Base-by-base conservation (phyloP, 805 yeast species). In the Myxozyma neotropica region DNA sequence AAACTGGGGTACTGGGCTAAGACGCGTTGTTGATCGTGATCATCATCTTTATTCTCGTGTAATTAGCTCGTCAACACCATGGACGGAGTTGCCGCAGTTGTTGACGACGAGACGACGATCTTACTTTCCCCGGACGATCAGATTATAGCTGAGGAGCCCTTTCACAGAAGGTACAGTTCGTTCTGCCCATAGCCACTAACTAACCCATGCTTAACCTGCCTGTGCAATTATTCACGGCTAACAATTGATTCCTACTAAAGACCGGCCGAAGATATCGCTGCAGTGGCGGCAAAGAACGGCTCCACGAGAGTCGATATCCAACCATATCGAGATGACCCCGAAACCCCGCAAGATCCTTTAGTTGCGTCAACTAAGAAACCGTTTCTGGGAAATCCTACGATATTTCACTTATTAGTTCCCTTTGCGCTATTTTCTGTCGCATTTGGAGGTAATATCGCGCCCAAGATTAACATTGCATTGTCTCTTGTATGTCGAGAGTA, bases 371-470 rank as follows among this genome's bases (percentile, higher is more conserved):
- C 51, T 4, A 17, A 15, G 15, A 17, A 17, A n/a, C 23, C 51
- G 3, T 17, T 51, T n/a, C 24, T 47, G 19, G 51, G 21, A 31
- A 38, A 39, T 5, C 58, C 61, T 1, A 47, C 44, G 15, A 26
- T 59, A 2, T 52, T 36, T 51, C 44, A 43, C 13, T 50, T 59
- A 13, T 55, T 59, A 12, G 21, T 42, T 6, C 60, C 60, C 7
- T 59, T 55, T 29, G 39, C 44, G 7, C 33, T 59, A 17, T 59
- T 54, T 35, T 8, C 64, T 13, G 15, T 56, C 15, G 60, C 60
- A 1, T 56, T 59, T 29, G 64, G 64, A 8, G 64, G 64, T 7
- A 59, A 52, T 33, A 33, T 59, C n/a, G 53, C 60, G 12, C 64
- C 64, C 4, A 59, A 59, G 43, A 59, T 59, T 50, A 59, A 53